Evolutionary conservation across 2,329 filamentous ascomycete genomes (phyloP).

Genomic region (Epichloe elymi): DNA sequence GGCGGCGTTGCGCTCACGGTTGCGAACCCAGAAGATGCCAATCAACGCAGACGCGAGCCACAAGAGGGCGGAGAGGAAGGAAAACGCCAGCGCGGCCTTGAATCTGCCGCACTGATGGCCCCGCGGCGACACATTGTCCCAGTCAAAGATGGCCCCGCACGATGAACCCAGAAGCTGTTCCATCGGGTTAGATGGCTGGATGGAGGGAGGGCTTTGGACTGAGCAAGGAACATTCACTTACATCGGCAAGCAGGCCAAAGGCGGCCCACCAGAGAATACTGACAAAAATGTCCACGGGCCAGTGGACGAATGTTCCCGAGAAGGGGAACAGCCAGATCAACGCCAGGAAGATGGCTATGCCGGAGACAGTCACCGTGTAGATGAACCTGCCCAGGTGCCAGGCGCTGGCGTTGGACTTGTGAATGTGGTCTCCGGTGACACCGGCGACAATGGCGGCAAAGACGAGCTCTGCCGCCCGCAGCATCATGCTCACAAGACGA

Average conservation of each 20-base stretch:
- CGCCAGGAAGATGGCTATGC: constrained; percentile 52
- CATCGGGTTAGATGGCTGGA: neutral
- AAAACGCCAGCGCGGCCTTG: constrained; percentile 59
- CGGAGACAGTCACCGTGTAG: constrained; percentile 61
- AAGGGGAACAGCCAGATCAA: constrained; percentile 64
- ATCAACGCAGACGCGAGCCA: constrained; percentile 55
- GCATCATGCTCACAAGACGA: constrained; percentile 25
- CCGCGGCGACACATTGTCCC: constrained; percentile 38
- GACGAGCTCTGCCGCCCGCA: constrained; percentile 40
- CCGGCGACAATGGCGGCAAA: constrained; percentile 63
- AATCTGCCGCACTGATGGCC: constrained; percentile 48
- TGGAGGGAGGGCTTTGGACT: neutral
- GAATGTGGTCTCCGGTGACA: constrained; percentile 53
- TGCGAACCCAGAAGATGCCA: constrained; percentile 40
- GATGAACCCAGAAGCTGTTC: constrained; percentile 28
- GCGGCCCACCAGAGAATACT: constrained; percentile 57
- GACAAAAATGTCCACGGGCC: constrained; percentile 57
- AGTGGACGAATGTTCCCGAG: constrained; percentile 52
- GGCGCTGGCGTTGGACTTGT: constrained; percentile 31
- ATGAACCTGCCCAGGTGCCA: constrained; percentile 54
- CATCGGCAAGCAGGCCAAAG: constrained; percentile 53
- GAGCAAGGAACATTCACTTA: constrained; percentile 21
- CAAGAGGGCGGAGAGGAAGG: constrained; percentile 56
- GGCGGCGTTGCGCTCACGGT: constrained; percentile 21
- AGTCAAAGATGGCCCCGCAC: constrained; percentile 47